Base-by-base conservation (phyloP, 2,329 filamentous ascomycete genomes). In the Didymella glomerata region DNA sequence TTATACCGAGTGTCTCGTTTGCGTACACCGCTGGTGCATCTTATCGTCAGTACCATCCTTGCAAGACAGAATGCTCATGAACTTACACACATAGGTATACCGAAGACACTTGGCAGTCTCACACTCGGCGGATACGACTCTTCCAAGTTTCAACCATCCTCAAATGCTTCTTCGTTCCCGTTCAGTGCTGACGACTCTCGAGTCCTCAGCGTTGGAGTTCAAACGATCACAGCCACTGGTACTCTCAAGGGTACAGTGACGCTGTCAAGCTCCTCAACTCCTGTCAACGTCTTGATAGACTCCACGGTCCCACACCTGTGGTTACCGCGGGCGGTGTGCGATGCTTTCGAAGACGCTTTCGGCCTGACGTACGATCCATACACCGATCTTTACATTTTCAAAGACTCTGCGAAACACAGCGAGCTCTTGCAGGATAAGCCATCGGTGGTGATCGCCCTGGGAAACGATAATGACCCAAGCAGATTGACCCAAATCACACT, bases 261-360 rank as follows among this genome's bases (percentile, higher is more conserved):
- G 2, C 32, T 36, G 16, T 36, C 32, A 8, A 36, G 32, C 32
- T n/a, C 32, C 18, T 40, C 36, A 7, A 40, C 20, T 9, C 36
- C 36, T 20, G 6, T 40, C n/a, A 9, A 40, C 10, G 36, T n/a
- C n/a, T n/a, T 40, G 36, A 45, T 53, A 24, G 73, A 79, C 64
- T 77, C 73, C 16, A 69, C 73, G 24, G 64, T 78, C 13, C 61
- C 76, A 1, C 62, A 77, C n/a, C 61, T 78, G 4, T 78, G 75
- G 75, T 68, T 79, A 4, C 77, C 76, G 9, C 41, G 18, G 5
- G 25, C 48, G 7, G 67, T 75, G 11, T 79, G 77, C 64, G 63
- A 77, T n/a, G 60, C 48, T 3, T 77, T 80, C 48, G 74, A 71
- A 47, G 10, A 54, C 1, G 70, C 69, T 0, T 78, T 80, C 61